Percentiles rank a stretch among this genome's conserved stretches.
Conservation (phyloP, 345 rosid species). For the Physaria fendleri region DNA sequence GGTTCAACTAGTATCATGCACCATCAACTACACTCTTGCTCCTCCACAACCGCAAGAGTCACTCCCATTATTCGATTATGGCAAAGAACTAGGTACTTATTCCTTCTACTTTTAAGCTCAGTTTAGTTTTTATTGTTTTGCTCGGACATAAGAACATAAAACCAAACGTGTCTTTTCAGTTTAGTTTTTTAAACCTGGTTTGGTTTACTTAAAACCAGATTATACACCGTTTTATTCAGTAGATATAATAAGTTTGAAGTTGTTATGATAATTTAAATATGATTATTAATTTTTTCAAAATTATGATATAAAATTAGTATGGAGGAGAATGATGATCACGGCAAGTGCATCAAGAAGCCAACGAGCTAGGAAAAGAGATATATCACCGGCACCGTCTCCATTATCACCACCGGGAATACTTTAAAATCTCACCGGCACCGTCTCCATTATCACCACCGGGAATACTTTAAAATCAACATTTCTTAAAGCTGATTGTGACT, state of each 20-base stretch:
- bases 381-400: background rate
- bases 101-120: background rate
- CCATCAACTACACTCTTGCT: background rate
- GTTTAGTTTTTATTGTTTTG: background rate
- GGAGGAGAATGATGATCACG: background rate
- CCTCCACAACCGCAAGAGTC: background rate
- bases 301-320: background rate
- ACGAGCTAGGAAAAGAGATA: background rate
- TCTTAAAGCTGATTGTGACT: too few species aligned
- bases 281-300: background rate
- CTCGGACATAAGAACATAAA: background rate
- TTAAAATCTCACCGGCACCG: background rate
- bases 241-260: background rate
- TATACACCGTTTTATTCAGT: background rate
- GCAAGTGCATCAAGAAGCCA: background rate
- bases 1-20: background rate
- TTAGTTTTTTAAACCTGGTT: background rate
- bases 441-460: background rate
- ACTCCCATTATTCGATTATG: background rate
- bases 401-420: background rate
- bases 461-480: too few species aligned
- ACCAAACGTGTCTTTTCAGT: background rate
- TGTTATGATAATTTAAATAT: background rate
- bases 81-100: background rate
- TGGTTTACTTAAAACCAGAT: background rate